Base-by-base conservation (phyloP, 768 basidiomycete genomes). In the Cystobasidium onofrii region DNA sequence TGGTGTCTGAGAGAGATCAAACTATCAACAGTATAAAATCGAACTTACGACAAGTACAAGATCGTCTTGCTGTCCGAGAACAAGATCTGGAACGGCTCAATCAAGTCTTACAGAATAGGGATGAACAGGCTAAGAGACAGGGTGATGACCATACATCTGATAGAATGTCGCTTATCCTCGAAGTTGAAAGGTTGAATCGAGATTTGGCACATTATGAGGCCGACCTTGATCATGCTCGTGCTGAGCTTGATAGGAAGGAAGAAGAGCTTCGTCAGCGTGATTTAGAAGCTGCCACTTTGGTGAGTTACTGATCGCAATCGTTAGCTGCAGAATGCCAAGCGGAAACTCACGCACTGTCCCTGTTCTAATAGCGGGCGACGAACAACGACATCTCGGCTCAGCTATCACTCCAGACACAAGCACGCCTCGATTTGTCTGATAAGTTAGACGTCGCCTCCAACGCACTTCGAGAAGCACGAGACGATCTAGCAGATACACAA, bases 61-160 rank as follows among this genome's bases (percentile, higher is more conserved):
- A 78, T 13, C 82, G 89, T 10, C 84, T 96, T 0, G 81, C 83
- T 1, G 87, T 89, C 76, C 87, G 91, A 43, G 91, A 94, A 73
- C 79, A 84, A 0, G 94, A 98, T 78, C 82, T 97, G 15, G 83
- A 83, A 0, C 85, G 86, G 0, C 86, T 96, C 1, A 90, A 96
- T 78, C 81, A 81, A 7, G 88, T 88, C 0, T 82, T 96, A n/a
- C 85, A 87, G 75, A 81, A 83, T 0, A 81, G 90, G 60, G 92
- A 96, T 78, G 83, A 84, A 33, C 91, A 93, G 80, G 87, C 88
- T 27, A 88, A 88, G 81, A 85, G 87, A 73, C 85, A 88, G 0
- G 94, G 94, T 25, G 91, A 95, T 82, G 87, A 88, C 15, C 89
- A 90, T 78, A 89, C 89, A 0, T 88, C 88, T 1, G 89, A 92